These are phyloP conservation scores for Fraxinus platypoda DNA, from an alignment of 305 asterid genomes.

Conservation along the genomic window DNA sequence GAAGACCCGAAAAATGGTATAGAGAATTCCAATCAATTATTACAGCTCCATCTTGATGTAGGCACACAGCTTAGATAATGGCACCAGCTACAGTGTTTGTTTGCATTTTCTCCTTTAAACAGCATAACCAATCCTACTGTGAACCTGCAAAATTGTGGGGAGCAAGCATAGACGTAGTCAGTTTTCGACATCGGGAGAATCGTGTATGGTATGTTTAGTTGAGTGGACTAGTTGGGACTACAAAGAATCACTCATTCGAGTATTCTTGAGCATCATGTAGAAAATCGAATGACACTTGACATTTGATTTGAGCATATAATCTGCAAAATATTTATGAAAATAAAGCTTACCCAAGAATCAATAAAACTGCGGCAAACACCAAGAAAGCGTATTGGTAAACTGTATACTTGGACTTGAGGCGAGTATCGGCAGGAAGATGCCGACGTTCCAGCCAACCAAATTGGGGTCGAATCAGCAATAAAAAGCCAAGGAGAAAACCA, in stretches of 20 bases:
- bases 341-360: conserved; percentile 63
- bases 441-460: conserved; percentile 70
- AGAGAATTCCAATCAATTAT: conserved; percentile 31
- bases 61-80: conserved; percentile 91
- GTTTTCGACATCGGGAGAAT: background rate
- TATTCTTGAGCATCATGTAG: background rate
- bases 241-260: background rate
- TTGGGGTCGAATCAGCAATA: conserved; percentile 73
- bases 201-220: background rate
- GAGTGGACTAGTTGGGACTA: background rate
- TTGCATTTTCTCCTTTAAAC: conserved; percentile 72
- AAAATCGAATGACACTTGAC: background rate
- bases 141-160: conserved; percentile 42
- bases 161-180: background rate
- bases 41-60: conserved; percentile 81
- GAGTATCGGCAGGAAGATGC: conserved; percentile 52
- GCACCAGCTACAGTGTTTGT: conserved; percentile 78
- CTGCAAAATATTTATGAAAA: background rate
- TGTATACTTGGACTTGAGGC: conserved; percentile 66
- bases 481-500: conserved; percentile 81
- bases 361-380: conserved; percentile 46
- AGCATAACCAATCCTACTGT: conserved; percentile 64
- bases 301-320: background rate
- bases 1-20: conserved; percentile 12
- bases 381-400: conserved; percentile 53